Base-by-base conservation (phyloP, 2,329 filamentous ascomycete genomes). In the Coccinonectria pachysandricola region DNA sequence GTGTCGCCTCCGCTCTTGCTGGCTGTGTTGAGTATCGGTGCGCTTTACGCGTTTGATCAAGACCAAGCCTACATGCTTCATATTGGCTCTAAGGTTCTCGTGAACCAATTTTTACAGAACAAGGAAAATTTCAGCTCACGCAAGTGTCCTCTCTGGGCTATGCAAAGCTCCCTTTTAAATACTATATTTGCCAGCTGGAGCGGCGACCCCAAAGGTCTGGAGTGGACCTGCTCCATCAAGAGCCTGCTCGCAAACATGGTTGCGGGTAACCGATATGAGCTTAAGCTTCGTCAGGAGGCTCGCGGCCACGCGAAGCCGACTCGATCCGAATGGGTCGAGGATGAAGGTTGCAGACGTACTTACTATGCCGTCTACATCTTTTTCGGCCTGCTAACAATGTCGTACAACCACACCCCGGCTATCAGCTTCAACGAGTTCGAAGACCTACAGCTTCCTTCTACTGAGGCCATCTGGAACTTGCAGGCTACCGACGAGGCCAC, bases 111-210 rank as follows among this genome's bases (percentile, higher is more conserved):
- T 56, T 58, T 98, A 36, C 86, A 94, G 58, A 92, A 95, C 62
- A 95, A 95, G 65, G 87, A 95, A 55, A 94, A 93, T 59, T 96
- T 96, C 56, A 94, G 88, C 64, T 96, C 91, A 7, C 78, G 88
- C 45, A 96, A 95, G 56, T 96, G 88, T 48, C 91, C 91, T 4
- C 60, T 98, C 9, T 96, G 91, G 88, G 91, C 88, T 24, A 96
- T 96, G 85, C 91, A 98, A 54, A 85, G 84, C 53, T 93, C 87
- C 4, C 64, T 98, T 28, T 66, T 98, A 32, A 98, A 98, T 65
- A 96, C 96, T 91, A 79, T 95, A 40, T 96, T 98, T 54, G 86
- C 91, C 29, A 96, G 87, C 65, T 98, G 91, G 91, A 96, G 91
- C 54, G 91, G 91, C 46, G 91, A 96, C 49, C 81, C 91, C 18